Conservation (phyloP, 768 basidiomycete species). For the Rhodotorula paludigena region DNA sequence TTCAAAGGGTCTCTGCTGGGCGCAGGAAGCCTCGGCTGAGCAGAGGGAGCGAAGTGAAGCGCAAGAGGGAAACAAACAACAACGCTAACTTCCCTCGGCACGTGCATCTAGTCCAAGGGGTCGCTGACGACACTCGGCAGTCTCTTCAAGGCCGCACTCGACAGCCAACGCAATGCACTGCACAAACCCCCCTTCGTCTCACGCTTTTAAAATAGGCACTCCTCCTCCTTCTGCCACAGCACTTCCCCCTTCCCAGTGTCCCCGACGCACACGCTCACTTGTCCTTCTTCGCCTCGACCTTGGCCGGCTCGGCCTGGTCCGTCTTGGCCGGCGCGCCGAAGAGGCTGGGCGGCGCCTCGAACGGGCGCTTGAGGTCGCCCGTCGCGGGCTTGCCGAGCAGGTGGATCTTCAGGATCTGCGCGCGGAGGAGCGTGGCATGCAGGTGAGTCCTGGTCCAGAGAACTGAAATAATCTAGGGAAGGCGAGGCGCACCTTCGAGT, state of each 20-base stretch:
- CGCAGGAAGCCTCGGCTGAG: too few species aligned
- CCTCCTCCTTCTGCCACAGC: background rate
- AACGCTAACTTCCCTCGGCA: too few species aligned
- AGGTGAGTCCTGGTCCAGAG: background rate
- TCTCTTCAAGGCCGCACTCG: too few species aligned
- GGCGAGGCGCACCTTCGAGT: conserved; percentile 60
- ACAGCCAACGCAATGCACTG: too few species aligned
- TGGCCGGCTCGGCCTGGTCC: conserved; percentile 75
- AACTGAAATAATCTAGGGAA: too few species aligned
- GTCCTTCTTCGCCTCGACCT: conserved; percentile 66
- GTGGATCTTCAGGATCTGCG: conserved; percentile 61
- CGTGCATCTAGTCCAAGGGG: too few species aligned
- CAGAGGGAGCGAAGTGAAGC: too few species aligned
- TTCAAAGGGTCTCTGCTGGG: too few species aligned
- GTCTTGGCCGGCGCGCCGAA: conserved; percentile 60
- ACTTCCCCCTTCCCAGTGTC: background rate
- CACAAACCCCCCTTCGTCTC: too few species aligned
- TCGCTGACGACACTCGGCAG: too few species aligned
- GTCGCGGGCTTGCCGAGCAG: conserved; percentile 70
- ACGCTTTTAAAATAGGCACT: too few species aligned
- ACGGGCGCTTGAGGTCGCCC: conserved; percentile 84
- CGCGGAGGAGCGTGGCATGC: background rate
- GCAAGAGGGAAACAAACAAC: too few species aligned
- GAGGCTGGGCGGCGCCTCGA: conserved; percentile 50
- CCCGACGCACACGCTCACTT: conserved; percentile 3